Conservation (phyloP, 176 grass and related monocot genomes). For the Elymus sibiricus region DNA sequence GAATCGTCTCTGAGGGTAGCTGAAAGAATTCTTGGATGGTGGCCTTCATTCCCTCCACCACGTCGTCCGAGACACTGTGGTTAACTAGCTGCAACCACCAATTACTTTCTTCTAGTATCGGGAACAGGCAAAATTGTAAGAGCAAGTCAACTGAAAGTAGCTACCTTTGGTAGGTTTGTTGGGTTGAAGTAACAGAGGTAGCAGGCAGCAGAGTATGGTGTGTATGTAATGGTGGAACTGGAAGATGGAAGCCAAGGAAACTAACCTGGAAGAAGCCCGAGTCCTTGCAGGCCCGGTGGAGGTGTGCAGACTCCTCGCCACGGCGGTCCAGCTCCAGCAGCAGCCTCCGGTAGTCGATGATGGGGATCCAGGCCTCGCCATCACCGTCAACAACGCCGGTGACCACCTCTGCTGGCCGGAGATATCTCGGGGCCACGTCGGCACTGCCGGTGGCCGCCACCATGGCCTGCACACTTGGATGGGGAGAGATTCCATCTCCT, state of each 20-base stretch:
- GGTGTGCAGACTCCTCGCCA: slow-evolving; percentile 19
- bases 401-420: not conserved
- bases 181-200: not conserved
- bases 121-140: not conserved
- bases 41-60: slow-evolving; percentile 26
- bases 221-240: too few species aligned
- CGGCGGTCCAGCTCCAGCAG: not conserved
- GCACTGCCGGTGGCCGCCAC: not conserved
- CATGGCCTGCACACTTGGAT: slow-evolving; percentile 43
- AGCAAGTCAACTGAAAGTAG: not conserved
- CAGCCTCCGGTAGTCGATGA: slow-evolving; percentile 21
- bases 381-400: not conserved
- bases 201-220: too few species aligned
- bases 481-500: slow-evolving; percentile 32
- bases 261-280: slow-evolving; percentile 64
- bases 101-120: not conserved
- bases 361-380: not conserved
- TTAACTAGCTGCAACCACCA: slow-evolving; percentile 28
- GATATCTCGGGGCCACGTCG: slow-evolving; percentile 18
- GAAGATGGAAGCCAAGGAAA: not conserved
- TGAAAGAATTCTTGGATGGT: slow-evolving; percentile 27
- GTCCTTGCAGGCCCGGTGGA: slow-evolving; percentile 42
- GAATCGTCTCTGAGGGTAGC: slow-evolving; percentile 13
- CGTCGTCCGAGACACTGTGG: not conserved
- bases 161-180: not conserved